Percentiles rank a stretch among this genome's conserved stretches.
Evolutionary conservation across 352 stramenopile genomes (phyloP).

Genomic region (Pythium dissotocum): DNA sequence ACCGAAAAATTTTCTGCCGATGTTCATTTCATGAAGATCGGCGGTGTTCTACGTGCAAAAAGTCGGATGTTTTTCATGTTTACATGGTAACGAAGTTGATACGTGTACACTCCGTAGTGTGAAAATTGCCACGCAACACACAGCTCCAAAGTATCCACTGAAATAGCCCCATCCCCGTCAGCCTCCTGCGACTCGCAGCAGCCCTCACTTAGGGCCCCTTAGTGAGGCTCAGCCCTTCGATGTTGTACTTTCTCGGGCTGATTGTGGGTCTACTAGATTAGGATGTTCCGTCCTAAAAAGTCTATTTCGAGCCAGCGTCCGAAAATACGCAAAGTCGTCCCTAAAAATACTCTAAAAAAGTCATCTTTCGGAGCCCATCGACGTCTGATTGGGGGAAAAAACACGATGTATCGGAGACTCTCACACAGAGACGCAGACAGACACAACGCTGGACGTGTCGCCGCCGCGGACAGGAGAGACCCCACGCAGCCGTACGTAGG

Average conservation of each 20-base stretch:
- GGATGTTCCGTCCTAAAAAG: neutral
- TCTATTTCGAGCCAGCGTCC: neutral
- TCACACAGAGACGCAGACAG: neutral
- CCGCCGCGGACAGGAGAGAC: neutral
- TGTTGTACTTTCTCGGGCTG: neutral
- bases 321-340: neutral
- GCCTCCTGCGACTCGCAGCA: no score
- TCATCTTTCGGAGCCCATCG: neutral
- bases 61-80: no score
- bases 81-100: no score
- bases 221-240: neutral
- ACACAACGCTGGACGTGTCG: neutral
- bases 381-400: neutral
- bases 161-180: no score
- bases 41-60: no score
- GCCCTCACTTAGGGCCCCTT: no score
- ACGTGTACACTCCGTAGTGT: no score
- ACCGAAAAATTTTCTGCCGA: no score
- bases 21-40: no score
- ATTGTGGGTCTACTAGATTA: neutral
- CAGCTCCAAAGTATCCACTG: no score
- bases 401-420: neutral
- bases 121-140: no score
- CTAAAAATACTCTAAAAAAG: slow-evolving; percentile 2
- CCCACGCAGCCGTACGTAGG: neutral